phyloP scores from a whole-genome alignment of 2,329 filamentous ascomycete genomes.

The Botryotinia globosa region DNA sequence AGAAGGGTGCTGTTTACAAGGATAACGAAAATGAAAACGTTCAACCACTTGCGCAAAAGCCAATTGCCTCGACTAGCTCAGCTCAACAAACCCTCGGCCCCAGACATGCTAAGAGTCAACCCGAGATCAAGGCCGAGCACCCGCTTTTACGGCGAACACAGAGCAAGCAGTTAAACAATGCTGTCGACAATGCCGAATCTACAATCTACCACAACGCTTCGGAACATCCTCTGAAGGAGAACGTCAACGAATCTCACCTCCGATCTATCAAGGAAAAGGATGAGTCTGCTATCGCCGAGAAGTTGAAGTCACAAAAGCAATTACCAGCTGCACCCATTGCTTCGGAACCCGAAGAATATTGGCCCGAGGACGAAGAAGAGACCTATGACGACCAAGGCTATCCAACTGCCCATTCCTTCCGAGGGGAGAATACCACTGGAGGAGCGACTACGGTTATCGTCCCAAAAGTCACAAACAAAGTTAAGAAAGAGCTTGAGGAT shows the following conservation, averaged over 20 bases:
- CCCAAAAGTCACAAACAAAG: slow-evolving; percentile 67
- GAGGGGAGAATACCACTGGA: slow-evolving; percentile 69
- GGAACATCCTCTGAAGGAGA: slow-evolving; percentile 7
- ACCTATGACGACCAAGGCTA: slow-evolving; percentile 63
- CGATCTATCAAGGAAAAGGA: slow-evolving; percentile 14
- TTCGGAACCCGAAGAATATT: slow-evolving; percentile 66
- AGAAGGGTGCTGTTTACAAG: slow-evolving; percentile 54
- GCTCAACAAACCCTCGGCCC: slow-evolving; percentile 35
- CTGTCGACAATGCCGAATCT: not conserved
- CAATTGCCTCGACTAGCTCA: slow-evolving; percentile 30
- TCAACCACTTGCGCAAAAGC: slow-evolving; percentile 33
- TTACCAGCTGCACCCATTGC: slow-evolving; percentile 27
- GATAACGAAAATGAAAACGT: slow-evolving; percentile 43
- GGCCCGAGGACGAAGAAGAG: slow-evolving; percentile 72
- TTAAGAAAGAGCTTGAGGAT: slow-evolving; percentile 68
- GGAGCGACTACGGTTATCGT: slow-evolving; percentile 64
- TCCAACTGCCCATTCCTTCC: slow-evolving; percentile 74
- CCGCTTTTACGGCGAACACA: slow-evolving; percentile 31
- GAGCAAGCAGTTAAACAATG: slow-evolving; percentile 26
- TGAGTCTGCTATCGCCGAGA: slow-evolving; percentile 8
- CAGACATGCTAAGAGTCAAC: slow-evolving; percentile 35
- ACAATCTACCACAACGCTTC: slow-evolving; percentile 8
- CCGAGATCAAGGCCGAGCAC: slow-evolving; percentile 32
- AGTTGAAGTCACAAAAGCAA: slow-evolving; percentile 20
- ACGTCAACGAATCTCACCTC: slow-evolving; percentile 21